A percentile compares a stretch with the other conserved stretches of the same genome.
These are phyloP conservation scores for Fusarium sp. DNA, from an alignment of 2,329 filamentous ascomycete genomes.

Conservation along the genomic window DNA sequence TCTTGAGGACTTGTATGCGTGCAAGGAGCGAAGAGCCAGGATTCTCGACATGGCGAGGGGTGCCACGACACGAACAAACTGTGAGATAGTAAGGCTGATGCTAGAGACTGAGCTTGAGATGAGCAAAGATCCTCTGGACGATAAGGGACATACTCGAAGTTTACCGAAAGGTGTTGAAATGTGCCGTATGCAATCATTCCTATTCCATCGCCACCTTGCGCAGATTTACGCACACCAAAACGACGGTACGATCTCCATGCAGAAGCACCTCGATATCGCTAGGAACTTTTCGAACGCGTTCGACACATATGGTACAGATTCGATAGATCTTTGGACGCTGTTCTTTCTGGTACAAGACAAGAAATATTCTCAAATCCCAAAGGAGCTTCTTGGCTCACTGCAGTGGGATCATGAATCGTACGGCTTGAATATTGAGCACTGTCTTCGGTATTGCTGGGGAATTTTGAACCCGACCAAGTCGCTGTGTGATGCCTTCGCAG, in stretches of 20 bases:
- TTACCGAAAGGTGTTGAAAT: background rate
- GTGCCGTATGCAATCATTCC: background rate
- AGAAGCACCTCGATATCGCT: slow-evolving; percentile 1
- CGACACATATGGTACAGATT: background rate
- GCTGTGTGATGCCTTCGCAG: no score
- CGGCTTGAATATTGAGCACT: background rate
- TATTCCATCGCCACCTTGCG: slow-evolving; percentile 6
- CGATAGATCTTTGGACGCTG: slow-evolving; percentile 12
- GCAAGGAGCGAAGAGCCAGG: background rate
- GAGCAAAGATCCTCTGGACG: background rate
- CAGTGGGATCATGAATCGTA: background rate
- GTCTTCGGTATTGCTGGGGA: background rate
- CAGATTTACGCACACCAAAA: background rate
- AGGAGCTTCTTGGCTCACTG: background rate
- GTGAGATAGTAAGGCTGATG: background rate
- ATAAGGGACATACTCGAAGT: accelerated
- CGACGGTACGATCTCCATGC: no score
- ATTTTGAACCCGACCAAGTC: background rate
- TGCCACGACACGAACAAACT: background rate
- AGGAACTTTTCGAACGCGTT: background rate
- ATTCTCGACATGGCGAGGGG: slow-evolving; percentile 12
- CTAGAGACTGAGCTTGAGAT: slow-evolving; percentile 7
- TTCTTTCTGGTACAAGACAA: background rate
- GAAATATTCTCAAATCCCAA: background rate
- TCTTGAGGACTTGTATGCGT: no score